Percentiles rank a stretch among this genome's conserved stretches.
These are phyloP conservation scores for Lizonia empirigonia DNA, from an alignment of 2,329 filamentous ascomycete species.

Conservation along the genomic window DNA sequence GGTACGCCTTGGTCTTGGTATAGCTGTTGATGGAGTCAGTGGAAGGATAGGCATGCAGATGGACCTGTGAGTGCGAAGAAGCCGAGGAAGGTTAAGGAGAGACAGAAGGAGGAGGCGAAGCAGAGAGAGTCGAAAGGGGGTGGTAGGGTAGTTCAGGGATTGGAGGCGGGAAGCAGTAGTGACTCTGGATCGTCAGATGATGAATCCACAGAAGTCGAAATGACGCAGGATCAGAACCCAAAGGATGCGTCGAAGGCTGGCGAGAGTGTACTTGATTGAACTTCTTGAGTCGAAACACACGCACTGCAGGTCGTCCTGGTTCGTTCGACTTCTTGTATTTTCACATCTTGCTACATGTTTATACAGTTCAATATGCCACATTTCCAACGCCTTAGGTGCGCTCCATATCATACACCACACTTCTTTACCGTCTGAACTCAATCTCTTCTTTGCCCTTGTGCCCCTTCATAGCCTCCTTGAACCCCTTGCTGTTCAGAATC, in stretches of 20 bases:
- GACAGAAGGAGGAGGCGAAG: slow-evolving; percentile 28
- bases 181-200: background rate
- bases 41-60: slow-evolving; percentile 51
- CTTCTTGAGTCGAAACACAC: too few species aligned
- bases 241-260: background rate
- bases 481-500: slow-evolving; percentile 38
- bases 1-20: too few species aligned
- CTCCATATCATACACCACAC: slow-evolving; percentile 9
- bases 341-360: slow-evolving; percentile 10
- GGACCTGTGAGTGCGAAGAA: slow-evolving; percentile 51
- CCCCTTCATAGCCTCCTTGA: slow-evolving; percentile 41
- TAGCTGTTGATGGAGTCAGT: too few species aligned
- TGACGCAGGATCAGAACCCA: background rate
- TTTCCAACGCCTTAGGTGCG: background rate
- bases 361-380: slow-evolving; percentile 4
- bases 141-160: background rate
- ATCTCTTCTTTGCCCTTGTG: slow-evolving; percentile 24
- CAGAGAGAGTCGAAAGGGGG: background rate
- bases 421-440: slow-evolving; percentile 30
- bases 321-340: background rate
- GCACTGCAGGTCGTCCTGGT: too few species aligned
- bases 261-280: background rate
- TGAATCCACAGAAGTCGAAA: too few species aligned
- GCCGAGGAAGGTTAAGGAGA: slow-evolving; percentile 47
- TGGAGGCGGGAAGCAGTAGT: background rate